Evolutionary conservation across 306 rosid genomes (phyloP).

Genomic region (Ochetophila trinervis): DNA sequence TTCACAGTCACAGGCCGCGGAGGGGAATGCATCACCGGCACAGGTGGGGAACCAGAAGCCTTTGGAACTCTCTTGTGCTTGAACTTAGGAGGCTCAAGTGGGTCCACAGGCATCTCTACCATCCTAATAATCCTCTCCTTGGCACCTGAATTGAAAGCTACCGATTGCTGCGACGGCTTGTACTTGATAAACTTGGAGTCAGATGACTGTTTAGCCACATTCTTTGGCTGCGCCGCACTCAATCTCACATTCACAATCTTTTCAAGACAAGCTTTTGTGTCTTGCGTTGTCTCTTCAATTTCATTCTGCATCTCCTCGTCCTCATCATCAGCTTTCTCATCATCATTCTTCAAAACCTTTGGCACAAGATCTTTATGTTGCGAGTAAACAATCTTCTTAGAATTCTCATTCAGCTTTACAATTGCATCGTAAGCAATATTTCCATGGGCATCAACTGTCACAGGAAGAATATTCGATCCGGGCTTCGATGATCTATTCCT

Average conservation of each 20-base stretch:
- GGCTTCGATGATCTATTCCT: conserved; percentile 54
- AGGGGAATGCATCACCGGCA: conserved; percentile 90
- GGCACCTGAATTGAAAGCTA: conserved; percentile 83
- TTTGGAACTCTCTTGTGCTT: conserved; percentile 90
- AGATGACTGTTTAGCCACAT: conserved; percentile 64
- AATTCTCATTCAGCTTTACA: conserved; percentile 78
- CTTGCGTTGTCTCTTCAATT: conserved; percentile 74
- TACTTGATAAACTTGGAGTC: conserved; percentile 81
- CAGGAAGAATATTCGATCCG: conserved; percentile 67
- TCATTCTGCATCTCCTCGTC: conserved; percentile 58
- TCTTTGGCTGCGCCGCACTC: conserved; percentile 83
- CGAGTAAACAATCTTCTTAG: conserved; percentile 70
- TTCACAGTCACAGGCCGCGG: conserved; percentile 87
- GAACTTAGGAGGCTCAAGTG: conserved; percentile 89
- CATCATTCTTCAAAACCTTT: conserved; percentile 55
- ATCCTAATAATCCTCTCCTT: conserved; percentile 85
- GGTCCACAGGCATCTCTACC: conserved; percentile 93
- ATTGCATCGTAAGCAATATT: conserved; percentile 86
- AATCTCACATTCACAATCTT: conserved; percentile 79
- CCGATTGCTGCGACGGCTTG: conserved; percentile 76
- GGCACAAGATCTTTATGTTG: conserved; percentile 78
- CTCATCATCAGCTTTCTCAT: conserved; percentile 39
- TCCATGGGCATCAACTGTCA: conserved; percentile 76
- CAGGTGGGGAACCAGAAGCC: conserved; percentile 88
- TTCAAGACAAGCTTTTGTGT: conserved; percentile 82